These are phyloP conservation scores for Umbelopsis ramanniana DNA, from an alignment of 192 early-diverging fungal species.

Conservation along the genomic window DNA sequence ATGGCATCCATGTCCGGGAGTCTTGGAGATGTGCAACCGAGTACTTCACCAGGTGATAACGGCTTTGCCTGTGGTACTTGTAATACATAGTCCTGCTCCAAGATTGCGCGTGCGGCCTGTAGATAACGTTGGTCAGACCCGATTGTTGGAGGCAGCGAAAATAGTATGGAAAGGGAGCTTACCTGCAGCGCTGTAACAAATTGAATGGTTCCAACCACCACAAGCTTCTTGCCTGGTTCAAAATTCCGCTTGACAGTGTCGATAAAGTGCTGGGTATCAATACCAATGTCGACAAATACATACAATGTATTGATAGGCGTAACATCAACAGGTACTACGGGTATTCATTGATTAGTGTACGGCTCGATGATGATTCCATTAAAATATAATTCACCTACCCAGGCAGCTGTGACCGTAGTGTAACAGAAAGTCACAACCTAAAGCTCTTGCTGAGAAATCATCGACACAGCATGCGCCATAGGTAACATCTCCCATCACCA, in stretches of 20 bases:
- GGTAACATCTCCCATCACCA: constrained; percentile 99
- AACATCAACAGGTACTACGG: constrained; percentile 86
- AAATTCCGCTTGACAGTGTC: constrained; percentile 89
- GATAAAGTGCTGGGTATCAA: constrained; percentile 93
- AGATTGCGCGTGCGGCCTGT: constrained; percentile 55
- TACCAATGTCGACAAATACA: constrained; percentile 98
- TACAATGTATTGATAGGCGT: constrained; percentile 96
- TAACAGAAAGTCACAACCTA: constrained; percentile 97
- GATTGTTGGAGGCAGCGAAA: not conserved
- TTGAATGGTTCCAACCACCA: constrained; percentile 93
- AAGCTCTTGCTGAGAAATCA: constrained; percentile 89
- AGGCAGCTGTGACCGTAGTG: constrained; percentile 99
- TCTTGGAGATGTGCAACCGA: constrained; percentile 95
- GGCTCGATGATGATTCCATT: not conserved
- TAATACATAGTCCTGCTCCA: constrained; percentile 69
- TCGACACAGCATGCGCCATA: constrained; percentile 99
- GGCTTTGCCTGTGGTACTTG: constrained; percentile 93
- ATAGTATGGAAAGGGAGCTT: not conserved
- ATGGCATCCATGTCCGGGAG: constrained; percentile 75
- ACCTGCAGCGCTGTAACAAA: constrained; percentile 90
- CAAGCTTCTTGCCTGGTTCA: constrained; percentile 71
- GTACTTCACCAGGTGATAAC: constrained; percentile 91
- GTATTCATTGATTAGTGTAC: not conserved
- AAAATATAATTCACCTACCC: constrained; percentile 47
- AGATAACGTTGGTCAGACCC: not conserved